phyloP scores from a whole-genome alignment of 2,329 filamentous ascomycete species.

The Aspergillus tanneri region DNA sequence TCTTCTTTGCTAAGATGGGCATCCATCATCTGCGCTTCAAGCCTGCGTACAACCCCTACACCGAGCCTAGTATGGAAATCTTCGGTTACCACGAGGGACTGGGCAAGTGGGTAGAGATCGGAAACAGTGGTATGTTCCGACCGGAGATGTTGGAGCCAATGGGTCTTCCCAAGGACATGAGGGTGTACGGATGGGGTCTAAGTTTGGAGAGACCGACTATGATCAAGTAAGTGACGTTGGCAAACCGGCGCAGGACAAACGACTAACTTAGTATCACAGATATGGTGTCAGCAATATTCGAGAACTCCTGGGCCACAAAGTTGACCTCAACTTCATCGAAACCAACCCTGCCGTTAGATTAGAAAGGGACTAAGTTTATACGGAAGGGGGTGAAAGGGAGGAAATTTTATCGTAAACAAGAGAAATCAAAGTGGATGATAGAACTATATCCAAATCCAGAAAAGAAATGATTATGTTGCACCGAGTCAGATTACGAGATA shows the following conservation, averaged over 20 bases:
- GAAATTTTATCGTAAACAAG: too few species aligned
- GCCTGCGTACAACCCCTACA: slow-evolving; percentile 94
- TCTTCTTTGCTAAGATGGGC: slow-evolving; percentile 96
- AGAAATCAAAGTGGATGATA: neutral
- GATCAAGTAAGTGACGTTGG: slow-evolving; percentile 71
- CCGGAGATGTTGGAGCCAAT: slow-evolving; percentile 96
- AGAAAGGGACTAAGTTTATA: slow-evolving; percentile 67
- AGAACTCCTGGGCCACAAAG: slow-evolving; percentile 90
- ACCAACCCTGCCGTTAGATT: slow-evolving; percentile 86
- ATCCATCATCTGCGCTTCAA: slow-evolving; percentile 88
- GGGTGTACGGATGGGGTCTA: slow-evolving; percentile 91
- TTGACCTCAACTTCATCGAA: slow-evolving; percentile 90
- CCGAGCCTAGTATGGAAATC: slow-evolving; percentile 96
- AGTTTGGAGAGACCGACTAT: slow-evolving; percentile 93
- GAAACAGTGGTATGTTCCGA: slow-evolving; percentile 97
- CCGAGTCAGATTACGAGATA: neutral
- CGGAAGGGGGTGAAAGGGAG: slow-evolving; percentile 20
- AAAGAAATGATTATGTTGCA: neutral
- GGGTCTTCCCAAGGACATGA: slow-evolving; percentile 87
- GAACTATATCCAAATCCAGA: neutral
- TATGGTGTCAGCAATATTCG: slow-evolving; percentile 84
- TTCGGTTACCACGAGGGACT: slow-evolving; percentile 92
- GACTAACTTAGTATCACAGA: slow-evolving; percentile 32
- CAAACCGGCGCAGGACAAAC: neutral
- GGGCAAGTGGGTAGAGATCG: slow-evolving; percentile 92